Conservation (phyloP, 345 rosid genomes). For the Linum lewisii region DNA sequence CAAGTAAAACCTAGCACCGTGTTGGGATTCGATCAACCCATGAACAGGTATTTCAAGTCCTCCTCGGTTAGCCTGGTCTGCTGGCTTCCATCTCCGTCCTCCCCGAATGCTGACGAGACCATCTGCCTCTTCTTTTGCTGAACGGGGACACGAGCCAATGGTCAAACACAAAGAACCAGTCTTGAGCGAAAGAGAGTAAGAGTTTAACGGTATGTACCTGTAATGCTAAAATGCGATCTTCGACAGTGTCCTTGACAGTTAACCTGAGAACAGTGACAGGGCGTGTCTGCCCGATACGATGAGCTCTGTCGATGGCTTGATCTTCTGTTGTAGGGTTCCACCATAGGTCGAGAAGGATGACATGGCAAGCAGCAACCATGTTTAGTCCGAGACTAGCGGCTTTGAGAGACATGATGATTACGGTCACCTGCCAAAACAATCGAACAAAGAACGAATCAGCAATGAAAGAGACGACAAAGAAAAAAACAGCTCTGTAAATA, state of each 20-base stretch:
- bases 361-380: constrained; percentile 96
- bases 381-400: constrained; percentile 97
- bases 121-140: constrained; percentile 93
- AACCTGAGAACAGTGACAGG: constrained; percentile 75
- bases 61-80: constrained; percentile 82
- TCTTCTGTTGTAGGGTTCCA: constrained; percentile 99
- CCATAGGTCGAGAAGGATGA: constrained; percentile 84
- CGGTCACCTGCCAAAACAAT: constrained; percentile 49
- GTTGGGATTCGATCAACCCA: constrained; percentile 35
- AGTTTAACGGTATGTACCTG: too few relatives aligned
- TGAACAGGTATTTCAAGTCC: constrained; percentile 77
- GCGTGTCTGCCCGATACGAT: constrained; percentile 94
- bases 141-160: constrained; percentile 1
- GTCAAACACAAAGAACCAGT: not conserved
- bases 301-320: constrained; percentile 96
- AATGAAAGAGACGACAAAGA: not conserved
- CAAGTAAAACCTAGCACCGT: constrained; percentile 12
- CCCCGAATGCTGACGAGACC: constrained; percentile 95
- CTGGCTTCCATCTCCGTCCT: constrained; percentile 63
- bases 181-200: too few relatives aligned
- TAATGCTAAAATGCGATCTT: constrained; percentile 84
- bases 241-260: constrained; percentile 82
- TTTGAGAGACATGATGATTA: constrained; percentile 93
- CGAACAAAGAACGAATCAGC: not conserved
- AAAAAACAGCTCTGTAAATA: not conserved